phyloP scores from a whole-genome alignment of 148 eudicot genomes.

The Drosera capensis region DNA sequence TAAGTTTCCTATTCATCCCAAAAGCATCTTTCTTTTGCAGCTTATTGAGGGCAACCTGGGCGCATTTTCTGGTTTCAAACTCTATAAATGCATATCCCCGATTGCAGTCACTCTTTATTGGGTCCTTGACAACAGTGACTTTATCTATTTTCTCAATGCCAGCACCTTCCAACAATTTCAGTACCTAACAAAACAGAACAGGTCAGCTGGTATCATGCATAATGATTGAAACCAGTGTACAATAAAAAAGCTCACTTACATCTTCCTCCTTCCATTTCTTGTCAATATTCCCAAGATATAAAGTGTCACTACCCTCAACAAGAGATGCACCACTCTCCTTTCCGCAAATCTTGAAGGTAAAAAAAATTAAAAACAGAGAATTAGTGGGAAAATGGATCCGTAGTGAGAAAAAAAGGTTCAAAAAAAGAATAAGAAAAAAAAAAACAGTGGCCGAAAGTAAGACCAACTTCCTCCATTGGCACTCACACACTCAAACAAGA shows the following conservation, averaged over 20 bases:
- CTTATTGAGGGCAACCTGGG: constrained; percentile 35
- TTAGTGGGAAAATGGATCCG: not conserved
- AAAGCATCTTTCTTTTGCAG: constrained; percentile 39
- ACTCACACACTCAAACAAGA: too few relatives aligned
- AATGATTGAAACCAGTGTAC: too few relatives aligned
- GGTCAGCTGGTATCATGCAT: too few relatives aligned
- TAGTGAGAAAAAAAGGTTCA: not conserved
- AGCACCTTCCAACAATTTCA: constrained; percentile 23
- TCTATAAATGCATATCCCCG: constrained; percentile 72
- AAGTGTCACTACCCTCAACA: constrained; percentile 54
- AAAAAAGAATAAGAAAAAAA: too few relatives aligned
- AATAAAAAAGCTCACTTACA: constrained; percentile 19
- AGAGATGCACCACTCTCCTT: constrained; percentile 32
- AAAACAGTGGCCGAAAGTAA: too few relatives aligned
- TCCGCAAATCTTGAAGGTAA: constrained; percentile 38
- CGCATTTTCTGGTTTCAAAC: constrained; percentile 43
- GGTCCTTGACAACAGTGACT: constrained; percentile 38
- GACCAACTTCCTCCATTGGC: too few relatives aligned
- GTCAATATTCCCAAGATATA: constrained; percentile 54
- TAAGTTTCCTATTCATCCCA: constrained; percentile 25
- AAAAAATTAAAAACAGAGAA: not conserved
- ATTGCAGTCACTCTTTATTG: constrained; percentile 31
- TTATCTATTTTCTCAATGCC: constrained; percentile 47
- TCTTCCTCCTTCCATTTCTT: constrained; percentile 48
- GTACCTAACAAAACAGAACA: constrained; percentile 18